Conservation (phyloP, 208 protist species). For the Novymonas esmeraldas region DNA sequence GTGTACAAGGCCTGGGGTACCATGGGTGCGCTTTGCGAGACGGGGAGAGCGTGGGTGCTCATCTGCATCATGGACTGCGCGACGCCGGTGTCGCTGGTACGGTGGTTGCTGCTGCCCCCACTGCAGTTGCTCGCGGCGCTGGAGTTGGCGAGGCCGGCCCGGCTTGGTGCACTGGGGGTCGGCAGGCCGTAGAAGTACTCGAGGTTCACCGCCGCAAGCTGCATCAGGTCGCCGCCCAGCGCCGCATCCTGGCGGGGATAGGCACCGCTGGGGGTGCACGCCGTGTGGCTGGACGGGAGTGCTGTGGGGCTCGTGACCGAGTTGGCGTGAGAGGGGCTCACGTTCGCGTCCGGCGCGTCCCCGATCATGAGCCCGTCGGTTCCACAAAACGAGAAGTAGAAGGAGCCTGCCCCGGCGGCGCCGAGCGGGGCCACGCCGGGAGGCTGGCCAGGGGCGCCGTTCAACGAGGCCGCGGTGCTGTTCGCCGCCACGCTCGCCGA, state of each 20-base stretch:
- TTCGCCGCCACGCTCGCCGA: neutral
- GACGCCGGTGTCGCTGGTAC: neutral
- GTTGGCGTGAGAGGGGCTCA: slow-evolving; percentile 9
- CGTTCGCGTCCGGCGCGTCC: neutral
- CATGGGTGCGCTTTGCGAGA: neutral
- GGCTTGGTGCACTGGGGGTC: slow-evolving; percentile 17
- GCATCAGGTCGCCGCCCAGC: neutral
- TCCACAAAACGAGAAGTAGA: slow-evolving; percentile 21
- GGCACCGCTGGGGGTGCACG: neutral
- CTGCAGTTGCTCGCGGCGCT: slow-evolving; percentile 26
- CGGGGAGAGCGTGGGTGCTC: neutral
- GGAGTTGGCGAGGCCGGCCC: slow-evolving; percentile 8
- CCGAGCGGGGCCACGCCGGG: neutral
- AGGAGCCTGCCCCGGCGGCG: slow-evolving; percentile 11
- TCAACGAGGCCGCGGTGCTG: neutral
- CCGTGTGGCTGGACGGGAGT: neutral
- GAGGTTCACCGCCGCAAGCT: slow-evolving; percentile 11
- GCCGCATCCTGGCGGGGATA: neutral
- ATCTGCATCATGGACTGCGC: neutral
- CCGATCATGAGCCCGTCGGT: slow-evolving; percentile 19
- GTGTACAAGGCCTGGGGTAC: too few species aligned
- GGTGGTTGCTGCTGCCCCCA: slow-evolving; percentile 13
- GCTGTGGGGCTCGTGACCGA: neutral
- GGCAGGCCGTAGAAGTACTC: slow-evolving; percentile 32
- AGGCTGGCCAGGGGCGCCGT: neutral